Base-by-base conservation (phyloP, 352 stramenopile species). In the Phytophthora colocasiae region DNA sequence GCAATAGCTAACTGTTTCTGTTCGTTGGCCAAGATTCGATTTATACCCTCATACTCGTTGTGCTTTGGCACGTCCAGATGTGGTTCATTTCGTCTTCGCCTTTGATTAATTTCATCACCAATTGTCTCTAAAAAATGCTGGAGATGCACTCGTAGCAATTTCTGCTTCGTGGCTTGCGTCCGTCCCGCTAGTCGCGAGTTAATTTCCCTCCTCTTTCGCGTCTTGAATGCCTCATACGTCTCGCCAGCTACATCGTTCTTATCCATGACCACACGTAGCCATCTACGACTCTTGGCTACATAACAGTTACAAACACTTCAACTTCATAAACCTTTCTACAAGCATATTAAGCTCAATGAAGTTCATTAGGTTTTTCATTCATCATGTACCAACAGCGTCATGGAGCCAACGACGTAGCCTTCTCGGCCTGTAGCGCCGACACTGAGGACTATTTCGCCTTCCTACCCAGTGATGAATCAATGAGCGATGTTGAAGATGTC, bases 361-460 rank as follows among this genome's bases (percentile, higher is more conserved):
- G 19, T 19, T 19, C 19, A 19, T 19, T 10, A 36, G 31, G 6
- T 36, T 36, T 36, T 12, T 0, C 36, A 47, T 19, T n/a, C 19
- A 19, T 19, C 19, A 19, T 19, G 19, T 19, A 19, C 19, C 19
- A 19, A 19, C 19, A 19, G 19, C 19, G 19, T 19, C 56, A 56
- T 50, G 45, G 22, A 3, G 26, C 43, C 11, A 17, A 57, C 41
- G 69, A 49, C 40, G 59, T 77, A n/a, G 57, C 69, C 9, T 71
- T 77, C 55, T 71, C 69, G 32, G 55, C 59, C 40, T 69, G 71
- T 24, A 68, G 17, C 45, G 59, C 49, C 22, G 50, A 55, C 47
- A 78, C 66, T 5, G 83, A 91, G 29, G 83, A 91, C 63, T 91
- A 87, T 71, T 85, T 80, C 57, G 57, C 80, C 15, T 76, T 78